These are phyloP conservation scores for Ganoderma meredithae DNA, from an alignment of 1,284 basidiomycete species.

Conservation along the genomic window DNA sequence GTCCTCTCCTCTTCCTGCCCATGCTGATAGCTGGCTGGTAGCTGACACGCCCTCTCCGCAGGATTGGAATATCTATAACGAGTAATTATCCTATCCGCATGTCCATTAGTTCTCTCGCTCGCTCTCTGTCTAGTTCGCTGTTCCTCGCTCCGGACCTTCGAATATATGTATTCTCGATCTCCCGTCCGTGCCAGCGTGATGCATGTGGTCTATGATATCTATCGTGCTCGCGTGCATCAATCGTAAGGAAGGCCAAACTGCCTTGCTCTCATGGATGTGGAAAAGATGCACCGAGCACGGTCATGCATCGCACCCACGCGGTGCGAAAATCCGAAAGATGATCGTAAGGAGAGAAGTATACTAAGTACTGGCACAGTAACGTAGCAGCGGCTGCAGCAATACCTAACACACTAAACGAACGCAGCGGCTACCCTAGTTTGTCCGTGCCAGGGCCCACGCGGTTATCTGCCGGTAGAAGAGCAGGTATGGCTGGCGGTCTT, in stretches of 20 bases:
- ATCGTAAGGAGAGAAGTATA: constrained; percentile 24
- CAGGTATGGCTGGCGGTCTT: constrained; percentile 86
- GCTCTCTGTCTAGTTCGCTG: constrained; percentile 13
- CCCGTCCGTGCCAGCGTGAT: not conserved
- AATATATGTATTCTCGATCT: constrained; percentile 30
- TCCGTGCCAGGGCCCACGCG: constrained; percentile 36
- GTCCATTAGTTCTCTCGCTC: constrained; percentile 20
- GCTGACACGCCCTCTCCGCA: constrained; percentile 29
- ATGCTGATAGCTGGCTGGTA: not conserved
- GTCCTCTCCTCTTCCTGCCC: constrained; percentile 35
- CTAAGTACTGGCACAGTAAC: constrained; percentile 36
- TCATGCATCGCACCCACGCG: not conserved
- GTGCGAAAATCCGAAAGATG: constrained; percentile 21
- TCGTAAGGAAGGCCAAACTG: not conserved
- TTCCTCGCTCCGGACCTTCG: constrained; percentile 23
- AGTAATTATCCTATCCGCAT: constrained; percentile 36
- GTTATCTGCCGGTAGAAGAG: constrained; percentile 78
- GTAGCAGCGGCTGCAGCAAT: constrained; percentile 29
- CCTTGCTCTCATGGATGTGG: not conserved
- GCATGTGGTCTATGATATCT: constrained; percentile 12
- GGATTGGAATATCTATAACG: constrained; percentile 53
- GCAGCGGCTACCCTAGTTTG: constrained; percentile 30
- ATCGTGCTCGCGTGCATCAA: not conserved
- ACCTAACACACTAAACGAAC: constrained; percentile 16
- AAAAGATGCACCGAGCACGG: not conserved